Base-by-base conservation (phyloP, 768 basidiomycete species). In the Psilocybe cyanescens region DNA sequence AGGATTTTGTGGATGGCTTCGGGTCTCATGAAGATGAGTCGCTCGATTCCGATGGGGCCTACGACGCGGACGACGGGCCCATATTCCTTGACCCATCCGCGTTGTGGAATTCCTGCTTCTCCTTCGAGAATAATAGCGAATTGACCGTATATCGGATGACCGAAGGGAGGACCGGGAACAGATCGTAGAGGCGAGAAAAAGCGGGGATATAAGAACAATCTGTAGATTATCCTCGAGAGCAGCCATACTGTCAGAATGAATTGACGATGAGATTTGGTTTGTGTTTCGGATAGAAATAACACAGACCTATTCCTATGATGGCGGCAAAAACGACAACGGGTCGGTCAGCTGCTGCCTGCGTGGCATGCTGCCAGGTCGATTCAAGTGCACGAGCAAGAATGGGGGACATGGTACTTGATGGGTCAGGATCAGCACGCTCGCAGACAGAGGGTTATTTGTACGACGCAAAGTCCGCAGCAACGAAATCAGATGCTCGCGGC, bases 1-100 rank as follows among this genome's bases (percentile, higher is more conserved):
- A 82, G 52, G 7, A 83, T 79, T 59, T 80, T 75, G 8, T 79
- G 75, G n/a, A 81, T 65, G 1, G 81, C 79, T 35, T 80, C 80
- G 4, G 82, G 78, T 31, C 69, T 72, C 68, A 78, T 72, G 67
- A 81, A 78, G 6, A 82, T 75, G 30, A 84, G 61, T 11, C 81
- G 71, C 62, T 83, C 81, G 14, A 79, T 70, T 1, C 82, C 82
- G 7, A 84, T 16, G 1, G 79, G 77, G 1, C 83, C 82, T 19
- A 83, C 76, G 31, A 73, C 70, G 39, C 81, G 78, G 9, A 83
- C 77, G 19, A 78, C 71, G 1, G 79, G 73, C 0, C 82, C 82
- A 52, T 81, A 72, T 29, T 77, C 57, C 63, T 84, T 81, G 48
- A 77, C 75, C 82, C 81, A 83, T 65, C 75, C 72, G 56, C 78